Percentiles rank a stretch among this genome's conserved stretches.
phyloP scores from a whole-genome alignment of 192 early-diverging fungal genomes.

The Coemansia sp. region DNA sequence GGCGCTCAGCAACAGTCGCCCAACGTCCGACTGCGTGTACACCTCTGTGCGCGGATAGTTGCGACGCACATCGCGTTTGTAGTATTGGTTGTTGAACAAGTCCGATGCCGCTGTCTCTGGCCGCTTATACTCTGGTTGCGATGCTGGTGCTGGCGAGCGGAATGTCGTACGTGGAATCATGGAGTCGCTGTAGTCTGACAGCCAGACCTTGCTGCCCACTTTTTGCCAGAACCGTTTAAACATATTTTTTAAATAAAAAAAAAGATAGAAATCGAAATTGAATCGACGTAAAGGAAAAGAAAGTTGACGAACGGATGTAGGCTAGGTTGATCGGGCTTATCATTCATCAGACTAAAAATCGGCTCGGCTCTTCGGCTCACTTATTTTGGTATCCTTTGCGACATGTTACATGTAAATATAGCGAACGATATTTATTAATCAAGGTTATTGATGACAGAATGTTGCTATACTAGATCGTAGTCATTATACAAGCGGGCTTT shows the following conservation, averaged over 20 bases:
- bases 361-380: slow-evolving; percentile 2
- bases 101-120: slow-evolving; percentile 62
- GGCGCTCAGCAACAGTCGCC: slow-evolving; percentile 57
- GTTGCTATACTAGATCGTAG: background rate
- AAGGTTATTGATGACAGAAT: background rate
- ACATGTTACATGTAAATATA: background rate
- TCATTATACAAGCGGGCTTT: background rate
- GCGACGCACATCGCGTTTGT: slow-evolving; percentile 85
- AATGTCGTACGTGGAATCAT: slow-evolving; percentile 69
- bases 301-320: too few species aligned
- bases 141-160: slow-evolving; percentile 68
- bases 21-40: slow-evolving; percentile 79
- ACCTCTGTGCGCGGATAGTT: slow-evolving; percentile 87
- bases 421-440: background rate
- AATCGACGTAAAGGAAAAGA: background rate
- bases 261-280: background rate
- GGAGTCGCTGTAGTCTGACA: slow-evolving; percentile 63
- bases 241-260: slow-evolving; percentile 24
- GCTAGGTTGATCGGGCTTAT: background rate
- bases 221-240: slow-evolving; percentile 55
- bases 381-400: too few species aligned
- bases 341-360: background rate
- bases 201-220: slow-evolving; percentile 51
- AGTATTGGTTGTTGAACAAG: slow-evolving; percentile 88
- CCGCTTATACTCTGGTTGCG: slow-evolving; percentile 60